Evolutionary conservation across 345 rosid species (phyloP).

Genomic region (Hirschfeldia incana): DNA sequence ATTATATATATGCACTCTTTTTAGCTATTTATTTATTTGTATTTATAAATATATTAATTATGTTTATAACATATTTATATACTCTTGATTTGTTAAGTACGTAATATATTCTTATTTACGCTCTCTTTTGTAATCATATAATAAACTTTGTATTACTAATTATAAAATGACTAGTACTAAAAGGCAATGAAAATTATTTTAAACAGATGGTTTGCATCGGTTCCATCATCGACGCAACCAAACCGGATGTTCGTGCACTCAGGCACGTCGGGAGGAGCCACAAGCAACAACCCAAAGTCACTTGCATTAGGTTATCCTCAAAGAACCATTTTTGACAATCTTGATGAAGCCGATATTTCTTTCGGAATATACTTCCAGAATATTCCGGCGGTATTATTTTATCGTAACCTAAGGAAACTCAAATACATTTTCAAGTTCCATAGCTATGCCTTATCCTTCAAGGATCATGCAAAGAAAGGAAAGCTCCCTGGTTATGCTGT

Average conservation of each 20-base stretch:
- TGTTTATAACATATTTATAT: not conserved
- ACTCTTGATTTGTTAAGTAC: not conserved
- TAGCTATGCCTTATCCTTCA: conserved; percentile 50
- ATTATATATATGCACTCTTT: too few relatives aligned
- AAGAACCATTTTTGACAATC: conserved; percentile 76
- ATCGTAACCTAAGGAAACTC: conserved; percentile 65
- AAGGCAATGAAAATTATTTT: not conserved
- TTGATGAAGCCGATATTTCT: conserved; percentile 50
- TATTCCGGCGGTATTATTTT: conserved; percentile 80
- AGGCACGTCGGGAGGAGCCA: conserved; percentile 75
- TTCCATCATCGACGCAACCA: conserved; percentile 89
- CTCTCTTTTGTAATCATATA: not conserved
- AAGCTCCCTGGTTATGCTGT: conserved; percentile 69
- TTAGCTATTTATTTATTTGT: too few relatives aligned
- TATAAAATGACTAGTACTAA: not conserved
- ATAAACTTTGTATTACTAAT: not conserved
- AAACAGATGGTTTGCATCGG: conserved; percentile 78
- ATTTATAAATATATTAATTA: too few relatives aligned
- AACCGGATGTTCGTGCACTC: conserved; percentile 82
- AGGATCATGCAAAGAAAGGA: conserved; percentile 56
- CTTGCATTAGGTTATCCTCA: conserved; percentile 77
- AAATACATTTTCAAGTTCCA: conserved; percentile 58
- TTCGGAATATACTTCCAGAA: conserved; percentile 88
- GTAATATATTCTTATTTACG: not conserved
- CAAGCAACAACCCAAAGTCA: conserved; percentile 64